These are phyloP conservation scores for Dictyophora rubrovolvata DNA, from an alignment of 768 basidiomycete species.

Conservation along the genomic window DNA sequence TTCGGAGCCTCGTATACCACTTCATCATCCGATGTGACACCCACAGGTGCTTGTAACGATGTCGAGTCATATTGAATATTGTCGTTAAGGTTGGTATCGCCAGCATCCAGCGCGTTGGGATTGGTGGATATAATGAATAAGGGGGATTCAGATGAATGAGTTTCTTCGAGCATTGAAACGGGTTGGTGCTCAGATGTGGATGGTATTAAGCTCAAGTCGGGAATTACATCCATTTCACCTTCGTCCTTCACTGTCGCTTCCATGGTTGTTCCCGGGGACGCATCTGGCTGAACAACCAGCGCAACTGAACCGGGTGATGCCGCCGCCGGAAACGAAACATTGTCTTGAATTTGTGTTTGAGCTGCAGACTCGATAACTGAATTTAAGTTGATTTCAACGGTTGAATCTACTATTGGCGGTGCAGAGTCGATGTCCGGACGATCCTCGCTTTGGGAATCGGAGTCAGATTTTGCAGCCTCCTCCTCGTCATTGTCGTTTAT, in stretches of 20 bases:
- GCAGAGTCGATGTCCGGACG: background rate
- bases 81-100: background rate
- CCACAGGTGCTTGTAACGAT: background rate
- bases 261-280: background rate
- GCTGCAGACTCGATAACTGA: background rate
- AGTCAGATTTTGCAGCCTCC: constrained; percentile 9
- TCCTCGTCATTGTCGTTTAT: constrained; percentile 10
- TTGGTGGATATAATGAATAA: background rate
- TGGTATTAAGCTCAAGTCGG: background rate
- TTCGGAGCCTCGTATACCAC: background rate
- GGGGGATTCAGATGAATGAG: background rate
- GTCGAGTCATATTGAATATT: background rate
- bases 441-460: constrained; percentile 8
- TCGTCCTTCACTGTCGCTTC: background rate
- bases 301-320: background rate
- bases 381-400: background rate
- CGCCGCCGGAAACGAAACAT: background rate
- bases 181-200: background rate
- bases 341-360: background rate
- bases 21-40: background rate
- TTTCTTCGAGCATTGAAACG: background rate
- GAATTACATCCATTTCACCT: background rate
- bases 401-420: background rate
- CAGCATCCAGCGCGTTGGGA: background rate
- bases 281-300: background rate